Evolutionary conservation across 305 asterid genomes (phyloP).

Genomic region (Fraxinus nigra): DNA sequence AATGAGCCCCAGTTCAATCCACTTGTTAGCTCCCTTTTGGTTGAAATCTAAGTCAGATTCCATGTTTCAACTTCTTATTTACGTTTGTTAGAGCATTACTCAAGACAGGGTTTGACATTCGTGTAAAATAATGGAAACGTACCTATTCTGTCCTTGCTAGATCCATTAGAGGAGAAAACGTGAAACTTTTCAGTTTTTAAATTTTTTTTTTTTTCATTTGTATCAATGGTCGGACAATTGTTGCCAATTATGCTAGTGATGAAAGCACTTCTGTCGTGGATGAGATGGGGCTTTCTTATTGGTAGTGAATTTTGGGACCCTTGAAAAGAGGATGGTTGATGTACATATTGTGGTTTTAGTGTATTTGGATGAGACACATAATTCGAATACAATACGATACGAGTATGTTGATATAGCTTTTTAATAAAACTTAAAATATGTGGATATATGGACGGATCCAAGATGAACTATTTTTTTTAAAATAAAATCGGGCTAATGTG

Average conservation of each 20-base stretch:
- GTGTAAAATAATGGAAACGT: background rate
- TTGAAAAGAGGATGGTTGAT: conserved; percentile 21
- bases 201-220: too few relatives aligned
- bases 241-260: too few relatives aligned
- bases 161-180: conserved; percentile 35
- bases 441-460: too few relatives aligned
- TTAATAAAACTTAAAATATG: too few relatives aligned
- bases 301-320: conserved; percentile 59
- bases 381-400: too few relatives aligned
- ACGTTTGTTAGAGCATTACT: background rate
- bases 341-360: conserved; percentile 28
- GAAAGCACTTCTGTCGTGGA: conserved; percentile 32
- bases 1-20: background rate
- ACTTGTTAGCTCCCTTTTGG: background rate
- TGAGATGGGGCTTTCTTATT: conserved; percentile 8
- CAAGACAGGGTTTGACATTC: background rate
- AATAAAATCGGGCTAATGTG: too few relatives aligned
- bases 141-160: background rate
- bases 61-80: background rate
- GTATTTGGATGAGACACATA: conserved; percentile 3
- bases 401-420: too few relatives aligned
- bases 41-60: background rate
- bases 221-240: conserved; percentile 48
- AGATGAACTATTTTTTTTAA: too few relatives aligned
- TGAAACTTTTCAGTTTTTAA: conserved; percentile 16